phyloP scores from a whole-genome alignment of 2,329 filamentous ascomycete genomes.

The Claviceps arundinis region DNA sequence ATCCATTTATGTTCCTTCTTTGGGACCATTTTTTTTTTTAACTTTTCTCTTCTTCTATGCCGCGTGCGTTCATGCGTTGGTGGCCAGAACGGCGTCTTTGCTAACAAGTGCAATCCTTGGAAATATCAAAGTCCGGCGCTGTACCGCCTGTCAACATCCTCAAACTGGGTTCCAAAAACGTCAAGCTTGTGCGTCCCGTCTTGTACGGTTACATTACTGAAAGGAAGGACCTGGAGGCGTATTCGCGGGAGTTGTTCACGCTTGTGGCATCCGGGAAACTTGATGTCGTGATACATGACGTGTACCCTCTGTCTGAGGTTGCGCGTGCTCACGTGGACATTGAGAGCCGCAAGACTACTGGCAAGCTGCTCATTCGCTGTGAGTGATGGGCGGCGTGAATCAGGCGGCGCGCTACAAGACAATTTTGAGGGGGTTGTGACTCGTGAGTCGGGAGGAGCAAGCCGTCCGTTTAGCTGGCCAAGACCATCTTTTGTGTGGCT shows the following conservation, averaged over 20 bases:
- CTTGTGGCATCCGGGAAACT: conserved; percentile 57
- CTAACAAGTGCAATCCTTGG: too few relatives aligned
- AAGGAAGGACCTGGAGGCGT: conserved; percentile 57
- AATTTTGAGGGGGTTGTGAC: too few relatives aligned
- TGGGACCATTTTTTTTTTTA: neutral
- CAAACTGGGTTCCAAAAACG: conserved; percentile 58
- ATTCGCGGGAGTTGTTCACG: conserved; percentile 58
- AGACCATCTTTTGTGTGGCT: too few relatives aligned
- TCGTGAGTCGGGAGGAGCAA: too few relatives aligned
- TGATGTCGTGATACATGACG: conserved; percentile 59
- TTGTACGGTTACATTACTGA: conserved; percentile 59
- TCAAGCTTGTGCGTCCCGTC: conserved; percentile 61
- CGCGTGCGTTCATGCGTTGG: too few relatives aligned
- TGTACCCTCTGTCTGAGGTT: conserved; percentile 64
- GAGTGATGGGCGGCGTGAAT: conserved; percentile 18
- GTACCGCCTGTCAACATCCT: conserved; percentile 52
- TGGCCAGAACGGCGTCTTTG: too few relatives aligned
- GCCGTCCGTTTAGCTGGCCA: too few relatives aligned
- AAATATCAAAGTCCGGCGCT: conserved; percentile 40
- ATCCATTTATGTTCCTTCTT: neutral
- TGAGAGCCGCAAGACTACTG: conserved; percentile 68
- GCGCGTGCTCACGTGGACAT: conserved; percentile 63
- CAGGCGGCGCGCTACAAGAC: too few relatives aligned
- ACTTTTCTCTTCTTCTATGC: conserved; percentile 5
- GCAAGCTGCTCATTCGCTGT: conserved; percentile 66